A percentile compares a stretch with the other conserved stretches of the same genome.
Evolutionary conservation across 2,329 filamentous ascomycete genomes (phyloP).

Genomic region (Xenoacremonium recifei): DNA sequence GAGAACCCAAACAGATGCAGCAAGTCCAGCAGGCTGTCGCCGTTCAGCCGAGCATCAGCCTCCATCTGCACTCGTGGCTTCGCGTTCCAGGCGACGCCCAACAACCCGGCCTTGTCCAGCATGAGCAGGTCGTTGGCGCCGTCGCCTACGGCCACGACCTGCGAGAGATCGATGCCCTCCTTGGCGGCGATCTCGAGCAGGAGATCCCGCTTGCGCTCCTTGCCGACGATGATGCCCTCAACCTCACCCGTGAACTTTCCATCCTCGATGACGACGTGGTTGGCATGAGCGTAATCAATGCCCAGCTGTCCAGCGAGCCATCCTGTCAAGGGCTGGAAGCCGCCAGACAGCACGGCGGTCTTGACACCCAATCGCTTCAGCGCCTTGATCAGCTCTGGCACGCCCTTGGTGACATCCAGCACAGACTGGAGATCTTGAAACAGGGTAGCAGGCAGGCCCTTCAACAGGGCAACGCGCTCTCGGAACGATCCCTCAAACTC

Average conservation of each 20-base stretch:
- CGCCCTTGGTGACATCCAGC: slow-evolving; percentile 80
- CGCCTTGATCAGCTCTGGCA: slow-evolving; percentile 68
- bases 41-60: slow-evolving; percentile 71
- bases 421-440: slow-evolving; percentile 74
- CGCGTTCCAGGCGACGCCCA: slow-evolving; percentile 82
- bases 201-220: slow-evolving; percentile 70
- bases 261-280: slow-evolving; percentile 70
- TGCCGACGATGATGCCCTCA: slow-evolving; percentile 70
- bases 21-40: slow-evolving; percentile 67
- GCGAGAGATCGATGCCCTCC: slow-evolving; percentile 63
- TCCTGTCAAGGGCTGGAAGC: slow-evolving; percentile 83
- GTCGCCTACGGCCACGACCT: slow-evolving; percentile 75
- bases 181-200: slow-evolving; percentile 68
- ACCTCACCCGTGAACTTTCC: slow-evolving; percentile 69
- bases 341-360: slow-evolving; percentile 87
- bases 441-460: slow-evolving; percentile 74
- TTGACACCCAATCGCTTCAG: slow-evolving; percentile 79
- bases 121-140: slow-evolving; percentile 82
- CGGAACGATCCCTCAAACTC: slow-evolving; percentile 85
- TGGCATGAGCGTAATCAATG: slow-evolving; percentile 85
- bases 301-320: slow-evolving; percentile 82
- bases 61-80: slow-evolving; percentile 80
- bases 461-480: slow-evolving; percentile 76
- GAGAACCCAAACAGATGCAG: slow-evolving; percentile 73
- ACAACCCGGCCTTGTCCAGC: slow-evolving; percentile 66